A percentile compares a stretch with the other conserved stretches of the same genome.
phyloP scores from a whole-genome alignment of 352 stramenopile genomes.

The Pythium scleroteichum region DNA sequence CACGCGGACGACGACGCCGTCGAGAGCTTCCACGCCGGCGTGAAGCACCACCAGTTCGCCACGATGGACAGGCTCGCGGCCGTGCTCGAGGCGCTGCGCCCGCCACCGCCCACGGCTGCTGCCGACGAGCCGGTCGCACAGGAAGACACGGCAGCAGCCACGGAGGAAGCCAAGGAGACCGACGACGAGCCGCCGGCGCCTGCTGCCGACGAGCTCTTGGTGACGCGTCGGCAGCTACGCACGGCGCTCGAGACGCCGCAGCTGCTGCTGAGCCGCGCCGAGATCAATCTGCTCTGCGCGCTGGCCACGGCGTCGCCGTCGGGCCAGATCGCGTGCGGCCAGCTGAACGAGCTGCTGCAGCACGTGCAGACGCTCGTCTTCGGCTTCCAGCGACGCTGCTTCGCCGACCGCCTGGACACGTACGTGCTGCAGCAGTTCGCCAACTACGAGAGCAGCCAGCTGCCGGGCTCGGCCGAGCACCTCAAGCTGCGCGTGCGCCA shows the following conservation, averaged over 20 bases:
- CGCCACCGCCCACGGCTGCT: slow-evolving; percentile 12
- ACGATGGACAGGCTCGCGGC: slow-evolving; percentile 44
- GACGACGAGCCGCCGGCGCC: slow-evolving; percentile 2
- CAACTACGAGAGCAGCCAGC: slow-evolving; percentile 45
- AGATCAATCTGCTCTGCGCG: slow-evolving; percentile 57
- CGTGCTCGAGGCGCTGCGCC: slow-evolving; percentile 35
- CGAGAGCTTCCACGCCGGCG: slow-evolving; percentile 22
- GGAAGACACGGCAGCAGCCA: background rate
- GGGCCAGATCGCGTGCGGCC: slow-evolving; percentile 33
- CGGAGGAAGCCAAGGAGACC: background rate
- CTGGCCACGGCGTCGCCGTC: slow-evolving; percentile 37
- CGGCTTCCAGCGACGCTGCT: slow-evolving; percentile 51
- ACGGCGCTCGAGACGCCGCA: slow-evolving; percentile 48
- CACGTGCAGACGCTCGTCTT: slow-evolving; percentile 60
- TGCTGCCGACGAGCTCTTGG: slow-evolving; percentile 21
- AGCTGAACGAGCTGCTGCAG: slow-evolving; percentile 41
- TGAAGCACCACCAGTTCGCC: slow-evolving; percentile 27
- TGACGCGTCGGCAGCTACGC: slow-evolving; percentile 49
- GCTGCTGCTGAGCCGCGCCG: slow-evolving; percentile 52
- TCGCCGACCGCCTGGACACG: slow-evolving; percentile 35
- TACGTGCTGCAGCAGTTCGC: slow-evolving; percentile 59
- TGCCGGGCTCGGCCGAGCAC: slow-evolving; percentile 50
- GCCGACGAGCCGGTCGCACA: background rate
- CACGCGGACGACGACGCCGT: slow-evolving; percentile 17
- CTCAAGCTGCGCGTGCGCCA: slow-evolving; percentile 48